Evolutionary conservation across 2,329 filamentous ascomycete genomes (phyloP), one percentile per base, ranked within the genome.

Genomic region (Fragosphaeria purpurea): DNA sequence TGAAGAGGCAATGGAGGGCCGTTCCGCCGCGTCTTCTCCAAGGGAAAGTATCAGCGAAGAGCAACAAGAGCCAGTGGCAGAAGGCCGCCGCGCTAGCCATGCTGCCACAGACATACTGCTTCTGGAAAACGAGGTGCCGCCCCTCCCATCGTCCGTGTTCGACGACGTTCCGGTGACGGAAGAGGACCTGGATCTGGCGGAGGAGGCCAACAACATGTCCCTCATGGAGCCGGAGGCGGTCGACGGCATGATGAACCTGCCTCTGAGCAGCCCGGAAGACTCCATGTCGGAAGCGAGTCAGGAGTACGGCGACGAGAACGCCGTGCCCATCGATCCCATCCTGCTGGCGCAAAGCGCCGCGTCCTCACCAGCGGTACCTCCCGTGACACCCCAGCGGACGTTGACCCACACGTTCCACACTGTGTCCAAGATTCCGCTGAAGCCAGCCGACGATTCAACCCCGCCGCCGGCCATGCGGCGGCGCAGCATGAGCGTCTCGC

Each of bases 371-470:
- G 61, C 50, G 41, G 63, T 68, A 2, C 62, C 64, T 3, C 78
- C 77, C 1, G 67, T 72, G 7, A 86, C 83, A 1, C 83, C 83
- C 0, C 67, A 74, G 46, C 74, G 78, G 12, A 65, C 68, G 0
- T 59, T 72, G n/a, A 67, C 65, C n/a, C 71, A 73, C 50, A 70
- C 74, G n/a, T 78, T 84, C 55, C 79, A 86, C 63, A 90, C 86
- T 0, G 81, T 86, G 0, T 86, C 83, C 32, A 90, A 89, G 66
- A 80, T 90, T 5, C 85, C 86, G 1, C 67, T 90, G 41, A 88
- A 87, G 64, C 72, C 80, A 4, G 81, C 82, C 31, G 83, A 79
- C 59, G 66, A 85, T 61, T 67, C 75, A 59, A 68, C 77, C 48
- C 66, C 76, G 37, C 67, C 69, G 51, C 64, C 72, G 53, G 57